phyloP scores from a whole-genome alignment of 2,329 filamentous ascomycete genomes.

The Scytalidium sp. region DNA sequence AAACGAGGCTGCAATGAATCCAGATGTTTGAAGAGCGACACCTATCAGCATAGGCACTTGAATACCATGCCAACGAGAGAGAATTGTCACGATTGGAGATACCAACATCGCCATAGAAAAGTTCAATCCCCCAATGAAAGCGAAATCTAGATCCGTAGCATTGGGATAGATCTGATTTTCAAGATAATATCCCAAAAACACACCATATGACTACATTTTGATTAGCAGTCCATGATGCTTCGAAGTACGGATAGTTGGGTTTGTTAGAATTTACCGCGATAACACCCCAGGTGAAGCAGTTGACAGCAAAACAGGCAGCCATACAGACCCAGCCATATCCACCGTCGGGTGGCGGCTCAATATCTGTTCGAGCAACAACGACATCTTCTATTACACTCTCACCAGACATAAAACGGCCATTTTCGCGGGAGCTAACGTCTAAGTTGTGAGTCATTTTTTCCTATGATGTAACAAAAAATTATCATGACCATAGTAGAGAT shows the following conservation, averaged over 20 bases:
- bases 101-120: conserved; percentile 47
- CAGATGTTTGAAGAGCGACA: conserved; percentile 42
- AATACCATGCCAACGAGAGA: conserved; percentile 44
- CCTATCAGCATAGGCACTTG: conserved; percentile 48
- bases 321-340: conserved; percentile 40
- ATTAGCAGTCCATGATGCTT: too few species aligned
- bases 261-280: conserved; percentile 33
- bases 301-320: conserved; percentile 13
- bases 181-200: conserved; percentile 57
- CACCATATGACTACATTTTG: conserved; percentile 39
- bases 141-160: conserved; percentile 52
- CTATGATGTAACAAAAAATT: too few species aligned
- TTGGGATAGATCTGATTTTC: conserved; percentile 45
- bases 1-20: conserved; percentile 51
- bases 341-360: conserved; percentile 47
- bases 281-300: conserved; percentile 30
- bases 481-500: too few species aligned
- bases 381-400: too few species aligned
- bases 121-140: conserved; percentile 55
- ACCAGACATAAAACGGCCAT: too few species aligned
- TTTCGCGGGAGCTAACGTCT: too few species aligned
- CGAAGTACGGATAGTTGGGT: too few species aligned
- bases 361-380: too few species aligned
- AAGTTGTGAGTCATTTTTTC: too few species aligned
- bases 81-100: conserved; percentile 48